Evolutionary conservation across 2,329 filamentous ascomycete genomes (phyloP).

Genomic region (Calonectria honghensis): DNA sequence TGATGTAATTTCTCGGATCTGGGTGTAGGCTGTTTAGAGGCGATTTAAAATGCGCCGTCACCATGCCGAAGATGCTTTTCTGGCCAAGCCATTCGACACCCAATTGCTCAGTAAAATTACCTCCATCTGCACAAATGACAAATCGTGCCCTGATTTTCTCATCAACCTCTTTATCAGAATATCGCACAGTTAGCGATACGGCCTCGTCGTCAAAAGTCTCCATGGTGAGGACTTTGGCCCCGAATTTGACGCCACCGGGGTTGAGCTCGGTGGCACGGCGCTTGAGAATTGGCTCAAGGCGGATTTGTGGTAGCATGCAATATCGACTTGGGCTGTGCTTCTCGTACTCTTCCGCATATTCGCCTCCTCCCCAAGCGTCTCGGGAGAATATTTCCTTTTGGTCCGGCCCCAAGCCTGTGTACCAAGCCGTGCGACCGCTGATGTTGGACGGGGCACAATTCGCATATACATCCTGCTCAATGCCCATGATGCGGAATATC

Average conservation of each 20-base stretch:
- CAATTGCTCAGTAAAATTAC: neutral
- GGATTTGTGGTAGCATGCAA: slow-evolving; percentile 28
- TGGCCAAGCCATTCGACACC: slow-evolving; percentile 30
- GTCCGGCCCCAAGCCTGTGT: slow-evolving; percentile 19
- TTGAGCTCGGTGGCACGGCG: slow-evolving; percentile 25
- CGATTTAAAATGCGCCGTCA: slow-evolving; percentile 27
- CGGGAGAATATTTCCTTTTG: slow-evolving; percentile 27
- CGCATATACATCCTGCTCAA: slow-evolving; percentile 27
- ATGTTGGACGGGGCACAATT: neutral
- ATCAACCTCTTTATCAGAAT: neutral
- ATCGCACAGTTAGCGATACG: neutral
- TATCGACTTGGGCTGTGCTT: slow-evolving; percentile 20
- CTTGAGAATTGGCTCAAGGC: slow-evolving; percentile 27
- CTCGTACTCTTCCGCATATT: slow-evolving; percentile 18
- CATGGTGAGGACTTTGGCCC: slow-evolving; percentile 8
- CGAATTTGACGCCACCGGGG: slow-evolving; percentile 8
- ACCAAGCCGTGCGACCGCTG: slow-evolving; percentile 18
- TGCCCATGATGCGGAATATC: slow-evolving; percentile 27
- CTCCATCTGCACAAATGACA: slow-evolving; percentile 31
- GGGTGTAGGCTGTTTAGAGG: slow-evolving; percentile 3
- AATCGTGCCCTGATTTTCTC: slow-evolving; percentile 20
- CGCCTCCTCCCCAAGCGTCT: slow-evolving; percentile 26
- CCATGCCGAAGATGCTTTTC: slow-evolving; percentile 29
- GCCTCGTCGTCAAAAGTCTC: neutral
- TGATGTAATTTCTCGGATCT: slow-evolving; percentile 28